Conservation (phyloP, 1,139 yeast genomes). For the Candida sanyaensis region DNA sequence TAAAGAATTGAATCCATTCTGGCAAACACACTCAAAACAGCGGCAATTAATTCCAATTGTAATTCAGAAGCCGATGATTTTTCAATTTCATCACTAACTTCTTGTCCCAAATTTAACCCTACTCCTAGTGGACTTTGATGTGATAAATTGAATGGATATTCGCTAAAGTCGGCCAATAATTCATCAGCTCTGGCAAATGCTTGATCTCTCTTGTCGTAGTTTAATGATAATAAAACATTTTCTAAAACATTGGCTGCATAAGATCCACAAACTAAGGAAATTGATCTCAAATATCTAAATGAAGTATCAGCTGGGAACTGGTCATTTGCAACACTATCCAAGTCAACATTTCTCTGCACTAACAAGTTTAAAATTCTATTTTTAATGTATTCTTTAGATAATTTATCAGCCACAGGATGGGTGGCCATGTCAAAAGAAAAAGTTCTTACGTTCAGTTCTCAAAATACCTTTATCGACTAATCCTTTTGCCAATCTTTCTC, state of each 20-base stretch:
- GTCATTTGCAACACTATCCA: slow-evolving; percentile 49
- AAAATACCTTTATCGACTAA: slow-evolving; percentile 96
- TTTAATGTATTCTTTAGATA: slow-evolving; percentile 78
- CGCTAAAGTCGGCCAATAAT: slow-evolving; percentile 75
- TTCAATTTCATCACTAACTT: slow-evolving; percentile 67
- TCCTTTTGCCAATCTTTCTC: slow-evolving; percentile 96
- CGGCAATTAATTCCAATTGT: slow-evolving; percentile 87
- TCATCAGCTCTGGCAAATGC: slow-evolving; percentile 95
- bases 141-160: slow-evolving; percentile 74
- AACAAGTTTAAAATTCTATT: slow-evolving; percentile 71
- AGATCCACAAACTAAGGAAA: slow-evolving; percentile 83
- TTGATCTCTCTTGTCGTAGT: slow-evolving; percentile 88
- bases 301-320: slow-evolving; percentile 72
- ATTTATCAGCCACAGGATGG: slow-evolving; percentile 88
- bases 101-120: slow-evolving; percentile 74
- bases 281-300: slow-evolving; percentile 72
- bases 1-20: slow-evolving; percentile 58
- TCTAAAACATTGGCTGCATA: slow-evolving; percentile 97
- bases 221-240: slow-evolving; percentile 76
- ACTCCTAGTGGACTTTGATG: slow-evolving; percentile 64
- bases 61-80: slow-evolving; percentile 57
- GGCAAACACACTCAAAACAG: slow-evolving; percentile 66
- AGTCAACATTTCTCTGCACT: slow-evolving; percentile 66
- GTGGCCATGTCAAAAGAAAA: slow-evolving; percentile 97
- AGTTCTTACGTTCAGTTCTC: slow-evolving; percentile 93